A percentile compares a stretch with the other conserved stretches of the same genome.
phyloP scores from a whole-genome alignment of 768 basidiomycete species.

The Daedalea quercina region DNA sequence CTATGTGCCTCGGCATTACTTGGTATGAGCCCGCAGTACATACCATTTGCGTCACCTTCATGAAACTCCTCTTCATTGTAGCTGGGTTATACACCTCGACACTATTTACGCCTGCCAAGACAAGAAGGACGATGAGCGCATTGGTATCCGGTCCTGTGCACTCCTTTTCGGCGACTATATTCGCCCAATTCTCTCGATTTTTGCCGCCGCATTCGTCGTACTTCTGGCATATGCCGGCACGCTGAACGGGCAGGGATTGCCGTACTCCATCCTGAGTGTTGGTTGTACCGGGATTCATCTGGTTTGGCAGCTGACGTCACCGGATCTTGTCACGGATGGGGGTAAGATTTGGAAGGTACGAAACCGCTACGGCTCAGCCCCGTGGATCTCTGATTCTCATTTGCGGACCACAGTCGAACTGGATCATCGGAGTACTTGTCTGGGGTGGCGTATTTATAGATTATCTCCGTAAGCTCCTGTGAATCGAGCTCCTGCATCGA shows the following conservation, averaged over 20 bases:
- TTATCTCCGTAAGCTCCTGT: neutral
- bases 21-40: conserved; percentile 10
- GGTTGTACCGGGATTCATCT: conserved; percentile 16
- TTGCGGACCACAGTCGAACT: neutral
- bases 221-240: conserved; percentile 50
- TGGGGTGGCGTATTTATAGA: neutral
- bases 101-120: conserved; percentile 79
- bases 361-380: neutral
- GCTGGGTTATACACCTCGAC: conserved; percentile 46
- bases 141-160: conserved; percentile 70
- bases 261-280: conserved; percentile 8
- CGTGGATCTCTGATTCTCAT: neutral
- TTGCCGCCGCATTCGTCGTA: conserved; percentile 45
- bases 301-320: conserved; percentile 18
- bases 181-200: conserved; percentile 46
- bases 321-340: conserved; percentile 19
- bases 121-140: conserved; percentile 63
- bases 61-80: neutral
- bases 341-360: conserved; percentile 9
- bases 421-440: neutral
- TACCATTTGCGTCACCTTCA: too few species aligned
- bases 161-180: conserved; percentile 64
- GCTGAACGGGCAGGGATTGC: conserved; percentile 23
- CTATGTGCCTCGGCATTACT: conserved; percentile 14
- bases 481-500: too few species aligned